A percentile compares a stretch with the other conserved stretches of the same genome.
phyloP scores from a whole-genome alignment of 2,329 filamentous ascomycete species.

The Diaporthe sp. region DNA sequence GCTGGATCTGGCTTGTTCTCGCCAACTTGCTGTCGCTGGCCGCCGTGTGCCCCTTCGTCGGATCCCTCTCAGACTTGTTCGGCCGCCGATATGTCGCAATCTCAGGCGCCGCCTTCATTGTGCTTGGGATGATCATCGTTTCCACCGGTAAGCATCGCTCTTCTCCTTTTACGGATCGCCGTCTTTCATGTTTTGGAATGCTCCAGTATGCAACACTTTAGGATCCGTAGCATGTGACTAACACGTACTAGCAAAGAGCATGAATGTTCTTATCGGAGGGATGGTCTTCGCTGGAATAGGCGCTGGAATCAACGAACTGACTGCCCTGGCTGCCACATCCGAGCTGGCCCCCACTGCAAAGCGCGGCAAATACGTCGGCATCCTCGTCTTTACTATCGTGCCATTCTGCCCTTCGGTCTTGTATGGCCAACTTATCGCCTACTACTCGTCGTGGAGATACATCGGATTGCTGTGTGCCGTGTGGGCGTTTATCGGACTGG shows the following conservation, averaged over 20 bases:
- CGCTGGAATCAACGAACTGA: conserved; percentile 75
- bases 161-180: too few species aligned
- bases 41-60: conserved; percentile 72
- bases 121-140: conserved; percentile 69
- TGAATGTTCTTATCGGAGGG: conserved; percentile 71
- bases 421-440: conserved; percentile 65
- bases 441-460: conserved; percentile 62
- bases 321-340: conserved; percentile 73
- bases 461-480: conserved; percentile 62
- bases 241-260: conserved; percentile 63
- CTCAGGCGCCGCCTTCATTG: conserved; percentile 61
- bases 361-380: conserved; percentile 71
- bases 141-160: too few species aligned
- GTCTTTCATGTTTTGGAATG: too few species aligned
- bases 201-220: too few species aligned
- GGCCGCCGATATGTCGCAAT: conserved; percentile 70
- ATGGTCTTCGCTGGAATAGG: conserved; percentile 69
- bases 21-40: conserved; percentile 66
- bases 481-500: conserved; percentile 62
- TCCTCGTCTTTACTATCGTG: conserved; percentile 69
- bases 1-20: conserved; percentile 70
- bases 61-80: conserved; percentile 71
- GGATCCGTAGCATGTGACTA: too few species aligned
- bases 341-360: conserved; percentile 75
- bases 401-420: conserved; percentile 72